Conservation (phyloP, 176 grass and related monocot species). For the Oryza australiensis region DNA sequence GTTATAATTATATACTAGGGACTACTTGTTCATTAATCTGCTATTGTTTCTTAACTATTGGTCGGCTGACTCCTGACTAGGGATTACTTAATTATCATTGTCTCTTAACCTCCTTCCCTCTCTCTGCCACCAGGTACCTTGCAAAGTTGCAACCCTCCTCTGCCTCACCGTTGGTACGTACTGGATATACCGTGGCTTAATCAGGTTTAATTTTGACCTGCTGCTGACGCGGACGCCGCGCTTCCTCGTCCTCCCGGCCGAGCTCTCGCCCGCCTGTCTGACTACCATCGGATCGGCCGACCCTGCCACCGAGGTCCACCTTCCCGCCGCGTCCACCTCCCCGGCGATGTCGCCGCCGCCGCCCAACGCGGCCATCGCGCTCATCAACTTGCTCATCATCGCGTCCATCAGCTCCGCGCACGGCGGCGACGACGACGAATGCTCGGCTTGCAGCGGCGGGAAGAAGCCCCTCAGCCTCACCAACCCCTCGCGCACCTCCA, state of each 20-base stretch:
- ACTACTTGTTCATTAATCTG: too few species aligned
- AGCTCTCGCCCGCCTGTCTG: slow-evolving; percentile 25
- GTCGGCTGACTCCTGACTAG: too few species aligned
- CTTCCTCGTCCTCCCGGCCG: slow-evolving; percentile 37
- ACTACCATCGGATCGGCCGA: slow-evolving; percentile 28
- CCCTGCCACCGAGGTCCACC: neutral
- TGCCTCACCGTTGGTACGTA: too few species aligned
- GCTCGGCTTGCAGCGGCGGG: neutral
- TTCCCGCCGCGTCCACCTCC: neutral
- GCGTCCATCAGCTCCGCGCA: slow-evolving; percentile 33
- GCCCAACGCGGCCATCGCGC: slow-evolving; percentile 32
- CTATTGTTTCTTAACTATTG: too few species aligned
- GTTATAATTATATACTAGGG: too few species aligned
- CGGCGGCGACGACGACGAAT: neutral
- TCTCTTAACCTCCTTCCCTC: too few species aligned
- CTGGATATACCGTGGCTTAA: too few species aligned
- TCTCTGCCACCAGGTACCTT: too few species aligned
- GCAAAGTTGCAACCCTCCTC: too few species aligned
- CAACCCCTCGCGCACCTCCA: slow-evolving; percentile 37
- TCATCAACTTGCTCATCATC: slow-evolving; percentile 49
- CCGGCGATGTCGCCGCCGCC: neutral
- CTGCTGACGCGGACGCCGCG: slow-evolving; percentile 36
- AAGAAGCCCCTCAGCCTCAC: slow-evolving; percentile 31
- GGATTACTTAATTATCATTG: too few species aligned
- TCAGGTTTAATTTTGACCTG: slow-evolving; percentile 48